Percentiles rank a stretch among this genome's conserved stretches.
These are phyloP conservation scores for Trichoderma breve DNA, from an alignment of 2,329 filamentous ascomycete genomes.

Conservation along the genomic window DNA sequence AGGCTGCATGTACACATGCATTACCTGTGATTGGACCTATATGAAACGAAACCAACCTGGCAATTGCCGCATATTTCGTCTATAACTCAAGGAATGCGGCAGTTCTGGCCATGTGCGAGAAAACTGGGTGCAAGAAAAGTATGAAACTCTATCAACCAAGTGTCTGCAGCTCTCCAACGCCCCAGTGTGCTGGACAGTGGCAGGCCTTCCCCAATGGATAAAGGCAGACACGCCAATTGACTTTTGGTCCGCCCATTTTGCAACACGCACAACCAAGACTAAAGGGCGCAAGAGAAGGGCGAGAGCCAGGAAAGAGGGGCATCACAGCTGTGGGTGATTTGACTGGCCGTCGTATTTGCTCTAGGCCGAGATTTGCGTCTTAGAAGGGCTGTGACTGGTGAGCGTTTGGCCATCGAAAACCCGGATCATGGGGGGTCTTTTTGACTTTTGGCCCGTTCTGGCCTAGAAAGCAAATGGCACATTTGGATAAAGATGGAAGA, in stretches of 20 bases:
- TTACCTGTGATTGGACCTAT: not conserved
- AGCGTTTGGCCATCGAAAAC: not conserved
- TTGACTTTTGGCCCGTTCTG: not conserved
- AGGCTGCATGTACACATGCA: not conserved
- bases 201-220: not conserved
- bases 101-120: not conserved
- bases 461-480: not conserved
- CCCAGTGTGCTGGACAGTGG: not conserved
- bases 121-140: not conserved
- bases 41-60: not conserved
- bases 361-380: not conserved
- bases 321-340: not conserved
- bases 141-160: slow-evolving; percentile 13
- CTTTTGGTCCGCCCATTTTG: not conserved
- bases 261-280: slow-evolving; percentile 9
- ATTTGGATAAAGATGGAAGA: not conserved
- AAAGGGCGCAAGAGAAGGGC: not conserved
- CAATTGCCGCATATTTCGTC: not conserved
- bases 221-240: not conserved
- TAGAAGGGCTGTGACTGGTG: not conserved
- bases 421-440: slow-evolving; percentile 3
- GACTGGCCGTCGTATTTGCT: not conserved
- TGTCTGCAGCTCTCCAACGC: not conserved
- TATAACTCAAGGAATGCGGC: not conserved
- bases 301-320: not conserved